A percentile compares a stretch with the other conserved stretches of the same genome.
Evolutionary conservation across 495 filamentous ascomycete genomes (phyloP).

Genomic region (Halenospora varia): DNA sequence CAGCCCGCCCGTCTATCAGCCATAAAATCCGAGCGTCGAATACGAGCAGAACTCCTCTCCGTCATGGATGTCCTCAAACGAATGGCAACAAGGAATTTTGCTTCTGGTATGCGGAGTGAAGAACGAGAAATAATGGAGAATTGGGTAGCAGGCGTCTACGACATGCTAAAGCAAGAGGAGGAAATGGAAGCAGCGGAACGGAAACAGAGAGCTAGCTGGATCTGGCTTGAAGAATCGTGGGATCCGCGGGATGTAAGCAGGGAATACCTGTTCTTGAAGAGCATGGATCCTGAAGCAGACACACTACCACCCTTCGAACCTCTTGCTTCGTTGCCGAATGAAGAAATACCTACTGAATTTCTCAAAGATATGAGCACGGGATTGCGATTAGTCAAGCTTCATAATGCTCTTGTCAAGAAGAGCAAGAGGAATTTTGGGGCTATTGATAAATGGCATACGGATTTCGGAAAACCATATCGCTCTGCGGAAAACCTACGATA

Average conservation of each 20-base stretch:
- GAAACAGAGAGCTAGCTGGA: slow-evolving; percentile 68
- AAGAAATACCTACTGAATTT: slow-evolving; percentile 67
- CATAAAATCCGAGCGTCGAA: slow-evolving; percentile 78
- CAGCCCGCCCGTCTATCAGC: slow-evolving; percentile 74
- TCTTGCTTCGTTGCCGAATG: slow-evolving; percentile 36
- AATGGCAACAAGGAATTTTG: slow-evolving; percentile 84
- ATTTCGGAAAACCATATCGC: slow-evolving; percentile 91
- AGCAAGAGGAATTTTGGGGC: slow-evolving; percentile 86
- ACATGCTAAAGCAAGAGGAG: slow-evolving; percentile 70
- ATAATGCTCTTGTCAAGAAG: slow-evolving; percentile 82
- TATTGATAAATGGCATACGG: slow-evolving; percentile 81
- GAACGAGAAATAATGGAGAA: slow-evolving; percentile 66
- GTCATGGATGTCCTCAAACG: slow-evolving; percentile 87
- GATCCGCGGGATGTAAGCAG: slow-evolving; percentile 66
- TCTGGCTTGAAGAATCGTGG: slow-evolving; percentile 77
- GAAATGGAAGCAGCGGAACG: slow-evolving; percentile 69
- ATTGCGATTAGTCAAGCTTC: slow-evolving; percentile 74
- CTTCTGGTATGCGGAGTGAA: slow-evolving; percentile 70
- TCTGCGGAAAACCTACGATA: slow-evolving; percentile 88
- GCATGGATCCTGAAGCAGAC: slow-evolving; percentile 42
- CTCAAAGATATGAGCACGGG: slow-evolving; percentile 72
- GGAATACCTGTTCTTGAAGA: slow-evolving; percentile 77
- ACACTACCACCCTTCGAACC: slow-evolving; percentile 69
- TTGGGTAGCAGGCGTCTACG: slow-evolving; percentile 75
- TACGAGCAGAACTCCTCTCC: slow-evolving; percentile 73